Evolutionary conservation across 257 asterid species (phyloP), one percentile per base, ranked within the genome.

Genomic region (Penstemon eatonii): DNA sequence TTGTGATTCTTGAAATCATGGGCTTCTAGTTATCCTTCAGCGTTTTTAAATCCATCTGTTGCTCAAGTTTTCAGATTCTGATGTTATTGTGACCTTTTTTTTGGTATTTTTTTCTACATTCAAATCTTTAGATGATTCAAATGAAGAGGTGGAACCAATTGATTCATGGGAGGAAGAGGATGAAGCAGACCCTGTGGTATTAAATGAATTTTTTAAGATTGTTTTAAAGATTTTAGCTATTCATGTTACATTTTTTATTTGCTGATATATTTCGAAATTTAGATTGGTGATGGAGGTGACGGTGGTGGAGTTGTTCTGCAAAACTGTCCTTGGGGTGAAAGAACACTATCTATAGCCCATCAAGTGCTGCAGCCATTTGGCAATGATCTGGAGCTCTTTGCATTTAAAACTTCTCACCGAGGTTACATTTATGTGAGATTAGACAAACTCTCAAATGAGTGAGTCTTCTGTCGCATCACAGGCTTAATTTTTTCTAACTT

Each of bases 151-250:
- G 68, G 96, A 85, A 19, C 96, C 99, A 2, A 85, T 88, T 78
- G 97, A 87, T 68, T 75, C 71, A 3, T 93, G 99, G 99, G 97
- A 93, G 81, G 96, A 90, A 74, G 99, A 85, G 73, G 96, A 89
- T 59, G 94, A 85, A 42, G 82, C 78, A 70, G 91, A 90, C 68
- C 80, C 99, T 45, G 79, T 85, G 96, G 99, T 88, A 80, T 56
- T 25, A 11, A 25, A 0, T 25, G 18, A 0, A 9, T 11, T 8
- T 67, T 70, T 44, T 1, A 25, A 25, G 33, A 25, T 25, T 1
- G 6, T 9, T 55, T 43, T 67, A 56, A 49, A 9, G 51, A 15
- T 76, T 72, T 44, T 67, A 8, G 46, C 50, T 46, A 70, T 60
- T 73, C 52, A 56, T 69, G 3, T 65, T 7, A 79, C 2, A 41